Conservation (phyloP, 257 asterid species). For the Cruciata laevipes region DNA sequence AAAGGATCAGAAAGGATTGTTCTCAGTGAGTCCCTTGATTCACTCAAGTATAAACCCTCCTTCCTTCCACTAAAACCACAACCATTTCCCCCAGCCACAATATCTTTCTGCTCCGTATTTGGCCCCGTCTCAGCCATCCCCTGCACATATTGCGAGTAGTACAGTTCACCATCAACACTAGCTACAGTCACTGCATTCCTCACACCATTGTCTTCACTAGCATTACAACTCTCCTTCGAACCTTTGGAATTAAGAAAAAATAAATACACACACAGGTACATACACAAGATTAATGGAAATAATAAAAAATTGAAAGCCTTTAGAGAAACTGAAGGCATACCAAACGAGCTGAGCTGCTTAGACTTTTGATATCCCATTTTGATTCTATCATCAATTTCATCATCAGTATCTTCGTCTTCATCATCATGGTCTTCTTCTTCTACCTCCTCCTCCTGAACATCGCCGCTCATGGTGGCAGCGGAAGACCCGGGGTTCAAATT, state of each 20-base stretch:
- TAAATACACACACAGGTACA: neutral
- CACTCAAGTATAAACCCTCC: conserved; percentile 44
- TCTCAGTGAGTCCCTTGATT: conserved; percentile 69
- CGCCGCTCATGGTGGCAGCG: conserved; percentile 29
- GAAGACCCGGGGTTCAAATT: conserved; percentile 53
- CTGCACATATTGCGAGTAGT: conserved; percentile 46
- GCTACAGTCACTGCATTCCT: conserved; percentile 42
- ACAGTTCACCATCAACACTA: conserved; percentile 38
- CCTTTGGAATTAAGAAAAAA: conserved; percentile 26
- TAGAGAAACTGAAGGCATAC: conserved; percentile 24
- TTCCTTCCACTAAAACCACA: conserved; percentile 76
- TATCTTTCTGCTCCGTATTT: conserved; percentile 51
- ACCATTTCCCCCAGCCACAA: conserved; percentile 35
- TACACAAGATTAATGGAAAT: neutral
- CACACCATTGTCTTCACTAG: conserved; percentile 31
- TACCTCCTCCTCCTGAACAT: conserved; percentile 51
- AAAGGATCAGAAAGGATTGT: conserved; percentile 75
- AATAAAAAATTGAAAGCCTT: neutral
- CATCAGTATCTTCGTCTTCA: conserved; percentile 30
- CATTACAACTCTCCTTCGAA: conserved; percentile 36
- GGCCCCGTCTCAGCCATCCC: conserved; percentile 53
- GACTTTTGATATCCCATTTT: conserved; percentile 32
- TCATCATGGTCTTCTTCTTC: conserved; percentile 38
- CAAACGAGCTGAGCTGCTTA: conserved; percentile 38
- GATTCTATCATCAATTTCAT: conserved; percentile 21